A percentile compares a stretch with the other conserved stretches of the same genome.
phyloP scores from a whole-genome alignment of 2,329 filamentous ascomycete species.

The Myriosclerotinia scirpicola region DNA sequence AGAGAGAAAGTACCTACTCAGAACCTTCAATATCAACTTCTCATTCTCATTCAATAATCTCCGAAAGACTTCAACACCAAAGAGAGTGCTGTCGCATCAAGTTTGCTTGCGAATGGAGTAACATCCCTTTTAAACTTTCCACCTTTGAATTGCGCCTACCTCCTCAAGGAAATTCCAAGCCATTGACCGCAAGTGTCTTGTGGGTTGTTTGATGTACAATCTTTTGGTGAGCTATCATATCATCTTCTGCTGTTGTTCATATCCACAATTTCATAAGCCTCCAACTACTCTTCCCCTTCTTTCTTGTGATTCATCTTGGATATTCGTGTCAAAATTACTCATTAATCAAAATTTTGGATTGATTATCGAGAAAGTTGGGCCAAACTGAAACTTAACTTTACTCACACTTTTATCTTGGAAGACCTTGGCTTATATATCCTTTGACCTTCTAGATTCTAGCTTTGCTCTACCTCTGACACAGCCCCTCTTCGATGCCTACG shows the following conservation, averaged over 20 bases:
- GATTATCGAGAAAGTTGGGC: neutral
- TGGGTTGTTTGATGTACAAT: conserved; percentile 2
- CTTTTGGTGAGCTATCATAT: conserved; percentile 11
- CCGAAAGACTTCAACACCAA: neutral
- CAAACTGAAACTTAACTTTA: neutral
- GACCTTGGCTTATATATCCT: conserved; percentile 34
- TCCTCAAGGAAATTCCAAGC: neutral
- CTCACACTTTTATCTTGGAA: conserved; percentile 1
- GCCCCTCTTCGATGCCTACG: conserved; percentile 35
- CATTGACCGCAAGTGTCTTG: conserved; percentile 9
- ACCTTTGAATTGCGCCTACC: conserved; percentile 3
- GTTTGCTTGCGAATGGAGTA: neutral
- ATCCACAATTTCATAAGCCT: conserved; percentile 1
- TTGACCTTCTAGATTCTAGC: conserved; percentile 22
- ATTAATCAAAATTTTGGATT: neutral
- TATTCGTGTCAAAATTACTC: neutral
- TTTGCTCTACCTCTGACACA: conserved; percentile 22
- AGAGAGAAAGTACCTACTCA: neutral
- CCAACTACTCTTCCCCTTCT: neutral
- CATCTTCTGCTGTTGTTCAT: conserved; percentile 10
- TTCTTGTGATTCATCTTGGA: neutral
- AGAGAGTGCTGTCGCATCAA: neutral
- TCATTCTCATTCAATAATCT: neutral
- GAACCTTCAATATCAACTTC: conserved; percentile 1
- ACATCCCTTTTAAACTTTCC: neutral